Evolutionary conservation across 257 asterid species (phyloP), one percentile per base, ranked within the genome.

Genomic region (Rehmannia glutinosa): DNA sequence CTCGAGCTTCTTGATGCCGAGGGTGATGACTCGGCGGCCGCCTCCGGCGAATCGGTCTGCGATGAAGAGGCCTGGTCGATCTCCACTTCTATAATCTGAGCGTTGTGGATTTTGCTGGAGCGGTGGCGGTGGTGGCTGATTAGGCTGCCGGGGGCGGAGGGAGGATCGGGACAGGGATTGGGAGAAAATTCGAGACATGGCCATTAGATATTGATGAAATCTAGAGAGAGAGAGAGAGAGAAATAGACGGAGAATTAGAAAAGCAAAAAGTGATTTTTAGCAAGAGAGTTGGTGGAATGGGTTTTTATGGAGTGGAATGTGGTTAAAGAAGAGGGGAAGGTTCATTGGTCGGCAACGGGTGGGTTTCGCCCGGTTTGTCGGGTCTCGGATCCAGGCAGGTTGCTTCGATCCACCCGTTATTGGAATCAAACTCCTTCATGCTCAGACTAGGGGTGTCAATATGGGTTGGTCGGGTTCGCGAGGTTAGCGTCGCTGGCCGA

Each of bases 1-100:
- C 78, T 82, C 87, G 57, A 82, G 83, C 75, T 72, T 77, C 58
- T 39, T 80, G 8, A 82, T 56, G 10, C 88, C 83, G 33, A 82
- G 70, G 17, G 82, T 43, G 72, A 82, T 57, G 62, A 75, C 81
- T 79, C 83, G 50, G 81, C 69, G 45, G 77, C 4, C 8, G 64
- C 81, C 69, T 77, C 82, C 3, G 78, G 59, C 1, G 79, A 52
- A 83, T 83, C 88, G 57, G 78, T 3, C 13, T 33, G 66, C 43
- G 69, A 38, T 3, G 75, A 69, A 17, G 83, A 78, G 9, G 77
- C 64, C n/a, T 77, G 54, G 15, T 83, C 88, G 64, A 71, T 35
- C 42, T 83, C 88, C 7, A 73, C 53, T 39, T 79, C 81, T 23
- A 79, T 59, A 10, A 82, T 73, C 46, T 80, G 82, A 5, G 78